A percentile compares a stretch with the other conserved stretches of the same genome.
Conservation (phyloP, 192 early-diverging fungal genomes). For the Coemansia umbellata region DNA sequence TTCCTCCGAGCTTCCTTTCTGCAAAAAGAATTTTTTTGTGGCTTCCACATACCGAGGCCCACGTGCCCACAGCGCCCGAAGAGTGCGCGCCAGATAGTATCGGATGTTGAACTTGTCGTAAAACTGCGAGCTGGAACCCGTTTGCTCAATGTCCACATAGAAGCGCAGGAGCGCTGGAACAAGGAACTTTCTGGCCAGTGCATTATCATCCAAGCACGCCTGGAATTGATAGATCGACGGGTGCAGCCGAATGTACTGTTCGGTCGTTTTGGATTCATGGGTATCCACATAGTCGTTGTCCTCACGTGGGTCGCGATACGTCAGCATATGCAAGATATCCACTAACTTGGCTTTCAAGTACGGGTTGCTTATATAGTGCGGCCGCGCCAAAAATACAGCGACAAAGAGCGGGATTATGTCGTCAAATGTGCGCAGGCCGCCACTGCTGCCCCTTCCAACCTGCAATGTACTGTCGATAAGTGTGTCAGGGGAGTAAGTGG, state of each 20-base stretch:
- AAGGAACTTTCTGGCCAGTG: constrained; percentile 68
- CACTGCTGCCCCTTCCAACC: constrained; percentile 20
- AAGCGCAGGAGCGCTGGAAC: constrained; percentile 83
- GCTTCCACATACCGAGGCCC: constrained; percentile 27
- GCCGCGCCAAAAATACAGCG: constrained; percentile 76
- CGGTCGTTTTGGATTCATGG: constrained; percentile 72
- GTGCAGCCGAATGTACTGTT: constrained; percentile 50
- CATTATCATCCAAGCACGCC: constrained; percentile 64
- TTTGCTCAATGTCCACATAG: constrained; percentile 97
- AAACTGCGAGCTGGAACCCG: constrained; percentile 88
- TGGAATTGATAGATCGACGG: constrained; percentile 55
- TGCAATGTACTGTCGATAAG: constrained; percentile 33
- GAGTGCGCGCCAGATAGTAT: constrained; percentile 90
- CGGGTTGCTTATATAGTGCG: constrained; percentile 85
- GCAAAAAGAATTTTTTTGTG: constrained; percentile 36
- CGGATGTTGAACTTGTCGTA: constrained; percentile 99
- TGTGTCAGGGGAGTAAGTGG: constrained; percentile 26
- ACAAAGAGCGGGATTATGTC: constrained; percentile 60
- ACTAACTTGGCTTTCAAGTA: constrained; percentile 92
- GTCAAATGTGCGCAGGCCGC: constrained; percentile 37
- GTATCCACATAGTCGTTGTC: constrained; percentile 57
- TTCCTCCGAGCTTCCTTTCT: neutral
- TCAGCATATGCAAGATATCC: constrained; percentile 64
- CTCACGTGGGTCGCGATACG: constrained; percentile 36
- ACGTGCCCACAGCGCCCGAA: constrained; percentile 59